Evolutionary conservation across 257 asterid species (phyloP).

Genomic region (Nicotiana tabacum): DNA sequence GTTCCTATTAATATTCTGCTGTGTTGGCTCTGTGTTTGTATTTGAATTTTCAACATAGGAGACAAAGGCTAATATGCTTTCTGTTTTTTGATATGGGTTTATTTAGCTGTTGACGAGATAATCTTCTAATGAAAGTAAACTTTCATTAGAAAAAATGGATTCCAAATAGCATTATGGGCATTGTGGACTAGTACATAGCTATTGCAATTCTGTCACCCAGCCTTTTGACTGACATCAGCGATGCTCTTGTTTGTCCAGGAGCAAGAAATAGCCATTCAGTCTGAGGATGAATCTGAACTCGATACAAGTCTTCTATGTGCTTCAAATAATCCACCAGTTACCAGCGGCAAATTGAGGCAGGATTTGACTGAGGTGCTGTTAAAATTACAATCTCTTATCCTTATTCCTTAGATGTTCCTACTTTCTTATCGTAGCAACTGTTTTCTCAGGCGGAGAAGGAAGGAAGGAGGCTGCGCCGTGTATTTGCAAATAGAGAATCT

Average conservation of each 20-base stretch:
- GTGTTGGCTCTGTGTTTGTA: too few relatives aligned
- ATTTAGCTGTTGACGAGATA: background rate
- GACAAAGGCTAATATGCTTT: too few relatives aligned
- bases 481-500: slow-evolving; percentile 83
- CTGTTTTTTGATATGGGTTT: background rate
- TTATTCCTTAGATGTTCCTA: background rate
- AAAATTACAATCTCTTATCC: background rate
- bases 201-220: too few relatives aligned
- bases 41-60: too few relatives aligned
- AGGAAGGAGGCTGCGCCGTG: slow-evolving; percentile 49
- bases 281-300: slow-evolving; percentile 10
- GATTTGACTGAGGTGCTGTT: slow-evolving; percentile 41
- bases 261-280: background rate
- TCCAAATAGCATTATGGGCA: too few relatives aligned
- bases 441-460: slow-evolving; percentile 59
- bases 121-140: too few relatives aligned
- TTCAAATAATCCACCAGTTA: slow-evolving; percentile 17
- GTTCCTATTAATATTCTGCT: too few relatives aligned
- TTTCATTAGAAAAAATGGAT: too few relatives aligned
- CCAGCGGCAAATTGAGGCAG: slow-evolving; percentile 28
- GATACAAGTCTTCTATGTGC: slow-evolving; percentile 18
- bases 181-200: too few relatives aligned
- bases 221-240: background rate
- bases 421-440: background rate
- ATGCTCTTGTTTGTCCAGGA: slow-evolving; percentile 27